Base-by-base conservation (phyloP, 2,329 filamentous ascomycete genomes). In the Fusarium graminum region DNA sequence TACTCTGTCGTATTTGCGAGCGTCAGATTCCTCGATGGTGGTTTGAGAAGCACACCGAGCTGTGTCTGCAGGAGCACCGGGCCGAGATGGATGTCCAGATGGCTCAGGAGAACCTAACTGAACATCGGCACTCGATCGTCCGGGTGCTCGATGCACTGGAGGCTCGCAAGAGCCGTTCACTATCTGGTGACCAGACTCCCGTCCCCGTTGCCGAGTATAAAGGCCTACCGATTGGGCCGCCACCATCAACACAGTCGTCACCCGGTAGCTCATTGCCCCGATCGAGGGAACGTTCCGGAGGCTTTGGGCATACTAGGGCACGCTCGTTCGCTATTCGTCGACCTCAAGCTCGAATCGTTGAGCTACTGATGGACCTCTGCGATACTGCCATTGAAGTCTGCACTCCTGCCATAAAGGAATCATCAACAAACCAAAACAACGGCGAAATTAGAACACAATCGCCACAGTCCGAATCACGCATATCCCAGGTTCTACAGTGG, bases 1-100 rank as follows among this genome's bases (percentile, higher is more conserved):
- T 98, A 6, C 86, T 99, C 16, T 99, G 95, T 78, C 93, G 95
- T 51, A 98, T 99, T 54, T 99, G 95, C 77, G 95, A 99, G 76
- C 92, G 95, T 52, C 93, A 97, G 65, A 98, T 99, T 62, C 93
- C 93, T 6, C 93, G 94, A 1, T 99, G 95, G 95, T 99, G 95
- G 96, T 99, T 99, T 72, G 95, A 99, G 79, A 99, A 98, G 78
- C 95, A 99, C 76, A 97, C 94, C 3, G 96, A 99, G 73, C 82
- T 98, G 19, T 99, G 95, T 74, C 83, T 97, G 54, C 94, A 98
- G 76, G 95, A 99, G 76, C 95, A 99, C 75, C 90, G 92, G 50
- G 94, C 95, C 1, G 95, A 99, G 76, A 96, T 97, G 92, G 94
- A 98, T 72, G 93, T 99, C 6, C 94, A 99, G 76, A 90, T 98